A percentile compares a stretch with the other conserved stretches of the same genome.
These are phyloP conservation scores for Nitzschia sp. DNA, from an alignment of 108 stramenopile species.

Conservation along the genomic window DNA sequence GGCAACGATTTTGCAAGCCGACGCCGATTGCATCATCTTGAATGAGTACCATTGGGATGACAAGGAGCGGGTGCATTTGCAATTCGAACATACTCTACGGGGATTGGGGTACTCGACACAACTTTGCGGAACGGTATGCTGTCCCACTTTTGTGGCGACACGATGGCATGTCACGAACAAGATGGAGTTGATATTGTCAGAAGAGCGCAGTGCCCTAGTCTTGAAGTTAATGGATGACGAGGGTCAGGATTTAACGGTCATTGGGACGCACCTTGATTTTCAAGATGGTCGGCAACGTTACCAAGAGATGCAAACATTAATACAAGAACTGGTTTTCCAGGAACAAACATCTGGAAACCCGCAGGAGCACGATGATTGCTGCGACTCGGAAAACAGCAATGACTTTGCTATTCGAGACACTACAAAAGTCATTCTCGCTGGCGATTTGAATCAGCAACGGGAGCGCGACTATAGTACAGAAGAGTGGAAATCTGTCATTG, in stretches of 20 bases:
- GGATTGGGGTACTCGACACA: neutral
- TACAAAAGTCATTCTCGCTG: conserved; percentile 1
- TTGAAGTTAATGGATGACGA: neutral
- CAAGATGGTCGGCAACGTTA: conserved; percentile 5
- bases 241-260: neutral
- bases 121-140: neutral
- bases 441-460: conserved; percentile 29
- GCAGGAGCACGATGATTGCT: neutral
- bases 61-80: neutral
- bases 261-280: conserved; percentile 24
- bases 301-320: neutral
- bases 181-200: conserved; percentile 12
- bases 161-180: neutral
- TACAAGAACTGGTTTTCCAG: neutral
- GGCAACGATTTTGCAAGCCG: conserved; percentile 5
- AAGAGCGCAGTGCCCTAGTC: conserved; percentile 20
- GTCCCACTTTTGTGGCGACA: conserved; percentile 21
- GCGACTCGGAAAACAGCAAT: neutral
- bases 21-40: conserved; percentile 19
- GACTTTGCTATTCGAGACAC: neutral
- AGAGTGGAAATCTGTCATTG: conserved; percentile 14
- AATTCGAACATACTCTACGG: conserved; percentile 3
- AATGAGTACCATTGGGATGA: conserved; percentile 28
- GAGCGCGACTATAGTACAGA: neutral
- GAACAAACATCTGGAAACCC: neutral